Percentiles rank a stretch among this genome's conserved stretches.
phyloP scores from a whole-genome alignment of 352 stramenopile genomes.

The Thalassiosira ordinaria region DNA sequence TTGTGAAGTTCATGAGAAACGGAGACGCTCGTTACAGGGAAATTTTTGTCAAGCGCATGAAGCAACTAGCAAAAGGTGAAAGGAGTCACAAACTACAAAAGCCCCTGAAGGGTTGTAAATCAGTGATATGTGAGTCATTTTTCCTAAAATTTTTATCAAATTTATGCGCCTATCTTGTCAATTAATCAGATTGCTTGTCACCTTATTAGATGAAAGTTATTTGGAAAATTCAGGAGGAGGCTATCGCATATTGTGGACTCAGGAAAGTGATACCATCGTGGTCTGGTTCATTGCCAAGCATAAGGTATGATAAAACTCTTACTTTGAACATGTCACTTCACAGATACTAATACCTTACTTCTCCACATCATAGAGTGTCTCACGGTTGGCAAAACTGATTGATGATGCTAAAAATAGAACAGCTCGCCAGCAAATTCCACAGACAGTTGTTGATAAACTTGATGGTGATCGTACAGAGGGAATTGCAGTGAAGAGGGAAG shows the following conservation, averaged over 20 bases:
- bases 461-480: background rate
- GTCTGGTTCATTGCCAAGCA: constrained; percentile 74
- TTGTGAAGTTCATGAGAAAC: background rate
- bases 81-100: constrained; percentile 38
- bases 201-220: constrained; percentile 35
- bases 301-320: constrained; percentile 31
- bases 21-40: constrained; percentile 4
- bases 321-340: background rate
- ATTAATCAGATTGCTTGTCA: too few relatives aligned
- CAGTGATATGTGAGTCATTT: too few relatives aligned
- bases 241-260: constrained; percentile 50
- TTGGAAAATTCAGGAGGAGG: constrained; percentile 29
- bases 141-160: background rate
- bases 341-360: too few relatives aligned
- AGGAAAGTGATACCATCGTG: constrained; percentile 39
- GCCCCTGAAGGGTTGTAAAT: constrained; percentile 24
- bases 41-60: constrained; percentile 2
- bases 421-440: constrained; percentile 40
- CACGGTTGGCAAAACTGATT: constrained; percentile 63
- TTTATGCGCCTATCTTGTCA: background rate
- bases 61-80: background rate
- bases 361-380: constrained; percentile 42
- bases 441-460: constrained; percentile 20
- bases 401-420: constrained; percentile 68
- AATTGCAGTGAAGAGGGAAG: constrained; percentile 14